These are phyloP conservation scores for Purpureocillium lavendulum DNA, from an alignment of 2,329 filamentous ascomycete species.

Conservation along the genomic window DNA sequence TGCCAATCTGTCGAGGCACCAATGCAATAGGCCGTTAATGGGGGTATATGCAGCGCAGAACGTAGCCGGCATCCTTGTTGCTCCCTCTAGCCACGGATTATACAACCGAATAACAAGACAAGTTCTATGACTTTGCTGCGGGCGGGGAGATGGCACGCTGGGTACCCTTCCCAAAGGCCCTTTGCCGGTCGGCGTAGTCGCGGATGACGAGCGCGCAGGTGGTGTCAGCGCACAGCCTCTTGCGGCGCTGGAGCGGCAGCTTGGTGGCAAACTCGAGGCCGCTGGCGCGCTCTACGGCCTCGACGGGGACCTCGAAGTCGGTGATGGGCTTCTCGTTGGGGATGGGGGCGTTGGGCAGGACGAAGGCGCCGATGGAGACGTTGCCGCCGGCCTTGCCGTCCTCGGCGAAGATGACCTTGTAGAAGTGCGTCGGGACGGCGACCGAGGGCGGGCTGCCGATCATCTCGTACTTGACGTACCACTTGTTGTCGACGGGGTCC, in stretches of 20 bases:
- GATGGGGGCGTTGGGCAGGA: constrained; percentile 86
- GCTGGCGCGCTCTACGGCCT: constrained; percentile 84
- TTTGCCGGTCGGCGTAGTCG: constrained; percentile 61
- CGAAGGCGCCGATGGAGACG: constrained; percentile 88
- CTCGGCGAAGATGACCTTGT: constrained; percentile 97
- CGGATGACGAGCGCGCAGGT: constrained; percentile 74
- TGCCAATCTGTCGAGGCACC: neutral
- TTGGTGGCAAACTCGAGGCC: constrained; percentile 85
- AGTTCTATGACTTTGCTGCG: constrained; percentile 1
- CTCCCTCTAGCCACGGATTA: no score
- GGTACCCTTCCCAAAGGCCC: constrained; percentile 41
- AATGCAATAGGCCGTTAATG: neutral
- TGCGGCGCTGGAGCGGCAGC: constrained; percentile 64
- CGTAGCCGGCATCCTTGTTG: no score
- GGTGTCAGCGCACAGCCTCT: constrained; percentile 78
- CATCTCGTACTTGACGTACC: constrained; percentile 91
- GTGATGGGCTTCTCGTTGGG: constrained; percentile 77
- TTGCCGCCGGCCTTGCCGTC: constrained; percentile 62
- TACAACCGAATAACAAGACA: neutral
- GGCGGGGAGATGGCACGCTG: constrained; percentile 12
- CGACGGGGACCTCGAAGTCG: constrained; percentile 92
- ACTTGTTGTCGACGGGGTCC: constrained; percentile 79
- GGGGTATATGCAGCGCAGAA: neutral
- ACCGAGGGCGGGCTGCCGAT: constrained; percentile 91
- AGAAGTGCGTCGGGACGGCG: constrained; percentile 96